Conservation (phyloP, 1,284 basidiomycete genomes). For the Phellinidium pouzarii region DNA sequence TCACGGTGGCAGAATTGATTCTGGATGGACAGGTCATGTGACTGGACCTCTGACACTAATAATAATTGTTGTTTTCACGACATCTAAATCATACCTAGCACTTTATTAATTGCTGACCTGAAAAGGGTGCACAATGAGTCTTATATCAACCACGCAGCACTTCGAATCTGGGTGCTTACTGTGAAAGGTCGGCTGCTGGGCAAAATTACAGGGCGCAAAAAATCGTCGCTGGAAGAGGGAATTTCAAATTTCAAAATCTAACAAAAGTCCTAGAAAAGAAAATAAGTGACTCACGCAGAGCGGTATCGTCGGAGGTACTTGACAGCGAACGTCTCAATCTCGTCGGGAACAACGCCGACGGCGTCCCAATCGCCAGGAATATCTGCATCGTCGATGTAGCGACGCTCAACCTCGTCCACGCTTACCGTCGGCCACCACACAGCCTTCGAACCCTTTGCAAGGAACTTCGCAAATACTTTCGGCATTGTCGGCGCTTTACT, state of each 20-base stretch:
- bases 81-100: no score
- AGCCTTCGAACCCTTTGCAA: constrained; percentile 64
- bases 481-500: constrained; percentile 72
- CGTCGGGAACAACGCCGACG: constrained; percentile 67
- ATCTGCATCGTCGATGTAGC: constrained; percentile 81
- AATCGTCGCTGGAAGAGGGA: constrained; percentile 21
- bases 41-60: no score
- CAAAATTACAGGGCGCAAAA: constrained; percentile 21
- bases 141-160: neutral
- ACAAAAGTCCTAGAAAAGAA: constrained; percentile 14
- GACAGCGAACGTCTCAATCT: constrained; percentile 88
- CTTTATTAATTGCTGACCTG: neutral
- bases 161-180: neutral
- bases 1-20: no score
- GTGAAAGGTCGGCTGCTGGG: constrained; percentile 15
- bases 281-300: constrained; percentile 42
- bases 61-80: no score
- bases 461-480: constrained; percentile 60
- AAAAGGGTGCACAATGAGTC: no score
- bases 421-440: constrained; percentile 92
- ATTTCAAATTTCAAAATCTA: neutral
- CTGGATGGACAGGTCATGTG: no score
- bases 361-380: constrained; percentile 57
- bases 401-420: constrained; percentile 86
- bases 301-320: constrained; percentile 89